A percentile compares a stretch with the other conserved stretches of the same genome.
Conservation (phyloP, 106 monocot genomes). For the Acorus calamus region DNA sequence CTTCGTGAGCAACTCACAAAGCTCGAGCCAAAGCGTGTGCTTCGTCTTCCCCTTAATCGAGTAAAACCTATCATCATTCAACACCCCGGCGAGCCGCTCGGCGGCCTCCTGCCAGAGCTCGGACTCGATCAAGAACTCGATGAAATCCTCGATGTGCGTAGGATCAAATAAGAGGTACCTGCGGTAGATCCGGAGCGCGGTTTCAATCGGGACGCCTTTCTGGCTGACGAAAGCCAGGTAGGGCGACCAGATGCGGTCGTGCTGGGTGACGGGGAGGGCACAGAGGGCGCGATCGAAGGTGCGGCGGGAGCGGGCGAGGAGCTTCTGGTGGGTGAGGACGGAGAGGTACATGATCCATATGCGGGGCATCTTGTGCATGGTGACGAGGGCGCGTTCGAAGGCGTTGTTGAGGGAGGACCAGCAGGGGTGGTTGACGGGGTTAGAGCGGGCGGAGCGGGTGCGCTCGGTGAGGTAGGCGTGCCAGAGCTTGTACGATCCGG, state of each 20-base stretch:
- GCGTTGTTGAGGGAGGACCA: constrained; percentile 78
- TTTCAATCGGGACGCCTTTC: constrained; percentile 69
- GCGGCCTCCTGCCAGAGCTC: constrained; percentile 88
- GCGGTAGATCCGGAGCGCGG: constrained; percentile 66
- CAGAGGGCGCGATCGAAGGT: constrained; percentile 78
- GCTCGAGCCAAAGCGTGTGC: constrained; percentile 87
- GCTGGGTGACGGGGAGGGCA: constrained; percentile 85
- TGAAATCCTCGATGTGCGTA: constrained; percentile 91
- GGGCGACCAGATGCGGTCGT: constrained; percentile 78
- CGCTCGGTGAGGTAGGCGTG: constrained; percentile 85
- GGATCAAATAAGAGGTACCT: constrained; percentile 77
- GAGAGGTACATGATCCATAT: constrained; percentile 81
- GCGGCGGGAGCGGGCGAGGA: constrained; percentile 48
- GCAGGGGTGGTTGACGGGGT: constrained; percentile 46
- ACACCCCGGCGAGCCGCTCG: constrained; percentile 59
- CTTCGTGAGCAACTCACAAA: constrained; percentile 77
- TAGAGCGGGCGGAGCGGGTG: constrained; percentile 49
- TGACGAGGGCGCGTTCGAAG: constrained; percentile 88
- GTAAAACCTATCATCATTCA: constrained; percentile 64
- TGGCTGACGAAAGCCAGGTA: constrained; percentile 66
- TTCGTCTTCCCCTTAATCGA: constrained; percentile 87
- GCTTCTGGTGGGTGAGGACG: constrained; percentile 53
- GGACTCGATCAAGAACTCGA: constrained; percentile 71
- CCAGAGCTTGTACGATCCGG: constrained; percentile 95
- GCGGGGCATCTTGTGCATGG: constrained; percentile 94